Conservation (phyloP, 306 rosid genomes). For the Geum urbanum region DNA sequence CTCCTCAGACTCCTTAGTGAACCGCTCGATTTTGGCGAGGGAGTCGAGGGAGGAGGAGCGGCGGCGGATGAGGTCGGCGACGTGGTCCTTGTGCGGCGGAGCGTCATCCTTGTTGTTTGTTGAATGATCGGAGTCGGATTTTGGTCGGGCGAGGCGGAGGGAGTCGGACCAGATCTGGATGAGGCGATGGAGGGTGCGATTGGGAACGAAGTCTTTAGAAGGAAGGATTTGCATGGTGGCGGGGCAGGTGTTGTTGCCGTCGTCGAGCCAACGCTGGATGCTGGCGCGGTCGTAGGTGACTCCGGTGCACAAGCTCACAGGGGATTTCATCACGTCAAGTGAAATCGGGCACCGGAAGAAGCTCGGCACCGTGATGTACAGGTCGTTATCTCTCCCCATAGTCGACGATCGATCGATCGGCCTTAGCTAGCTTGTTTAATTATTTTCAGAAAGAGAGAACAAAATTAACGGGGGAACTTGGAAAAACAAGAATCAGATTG, state of each 20-base stretch:
- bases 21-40: constrained; percentile 36
- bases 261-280: constrained; percentile 94
- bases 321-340: constrained; percentile 85
- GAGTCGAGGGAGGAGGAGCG: constrained; percentile 21
- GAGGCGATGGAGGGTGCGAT: constrained; percentile 73
- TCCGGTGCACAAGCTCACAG: constrained; percentile 91
- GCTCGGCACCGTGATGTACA: constrained; percentile 63
- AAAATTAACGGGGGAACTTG: constrained; percentile 5
- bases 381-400: constrained; percentile 63
- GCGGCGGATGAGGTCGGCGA: constrained; percentile 27
- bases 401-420: too few relatives aligned
- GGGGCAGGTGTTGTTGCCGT: constrained; percentile 94
- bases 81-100: constrained; percentile 29
- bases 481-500: constrained; percentile 10
- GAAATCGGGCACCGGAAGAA: constrained; percentile 86
- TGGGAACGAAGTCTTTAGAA: constrained; percentile 71
- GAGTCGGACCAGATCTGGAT: constrained; percentile 95
- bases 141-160: constrained; percentile 22
- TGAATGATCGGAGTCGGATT: constrained; percentile 37
- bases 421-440: too few relatives aligned
- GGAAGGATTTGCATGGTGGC: constrained; percentile 93
- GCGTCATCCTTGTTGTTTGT: not conserved
- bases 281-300: constrained; percentile 93
- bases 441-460: constrained; percentile 11
- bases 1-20: constrained; percentile 54